phyloP scores from a whole-genome alignment of 163 green algal species.

The Prototheca wickerhamii region DNA sequence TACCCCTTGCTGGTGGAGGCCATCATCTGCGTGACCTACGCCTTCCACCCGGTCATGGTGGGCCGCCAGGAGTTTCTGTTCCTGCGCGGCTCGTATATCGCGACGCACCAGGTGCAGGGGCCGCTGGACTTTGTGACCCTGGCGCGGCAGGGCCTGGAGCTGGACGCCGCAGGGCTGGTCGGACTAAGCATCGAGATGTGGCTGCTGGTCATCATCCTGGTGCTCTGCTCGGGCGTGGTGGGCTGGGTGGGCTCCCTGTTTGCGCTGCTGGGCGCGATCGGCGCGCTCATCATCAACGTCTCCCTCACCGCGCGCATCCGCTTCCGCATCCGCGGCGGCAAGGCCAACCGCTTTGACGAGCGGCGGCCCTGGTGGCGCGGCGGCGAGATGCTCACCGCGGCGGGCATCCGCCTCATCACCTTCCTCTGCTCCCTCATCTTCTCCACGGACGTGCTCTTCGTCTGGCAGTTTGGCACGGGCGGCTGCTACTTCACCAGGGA shows the following conservation, averaged over 20 bases:
- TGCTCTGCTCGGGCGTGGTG: slow-evolving; percentile 6
- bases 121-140: slow-evolving; percentile 8
- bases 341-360: background rate
- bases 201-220: slow-evolving; percentile 2
- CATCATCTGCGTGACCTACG: too few relatives aligned
- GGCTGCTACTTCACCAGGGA: slow-evolving; percentile 7
- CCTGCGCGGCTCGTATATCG: background rate
- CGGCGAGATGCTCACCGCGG: background rate
- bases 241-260: background rate
- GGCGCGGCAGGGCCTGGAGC: background rate
- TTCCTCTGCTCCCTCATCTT: slow-evolving; percentile 18
- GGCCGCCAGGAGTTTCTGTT: too few relatives aligned
- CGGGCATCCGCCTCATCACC: background rate
- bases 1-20: too few relatives aligned
- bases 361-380: background rate
- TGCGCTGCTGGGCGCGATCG: background rate
- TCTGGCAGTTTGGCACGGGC: slow-evolving; percentile 7
- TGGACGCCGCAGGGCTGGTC: slow-evolving; percentile 1
- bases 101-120: background rate
- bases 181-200: slow-evolving; percentile 9
- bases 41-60: too few relatives aligned
- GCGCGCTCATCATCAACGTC: slow-evolving; percentile 8
- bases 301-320: slow-evolving; percentile 6
- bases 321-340: slow-evolving; percentile 7
- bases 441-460: slow-evolving; percentile 4